Conservation (phyloP, 192 early-diverging fungal species). For the Anaeromyces robustus region DNA sequence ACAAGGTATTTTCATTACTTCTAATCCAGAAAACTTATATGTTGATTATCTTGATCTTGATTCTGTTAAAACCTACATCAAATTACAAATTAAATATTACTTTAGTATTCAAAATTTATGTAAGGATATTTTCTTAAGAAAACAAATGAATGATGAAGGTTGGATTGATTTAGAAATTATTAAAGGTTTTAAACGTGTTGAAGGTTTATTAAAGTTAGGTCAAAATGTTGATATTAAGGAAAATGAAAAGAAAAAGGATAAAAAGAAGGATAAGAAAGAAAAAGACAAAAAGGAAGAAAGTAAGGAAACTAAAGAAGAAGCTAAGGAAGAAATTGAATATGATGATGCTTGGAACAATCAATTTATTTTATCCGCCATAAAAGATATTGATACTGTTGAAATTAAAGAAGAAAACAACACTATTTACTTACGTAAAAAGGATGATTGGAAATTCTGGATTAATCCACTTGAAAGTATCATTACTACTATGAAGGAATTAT, state of each 20-base stretch:
- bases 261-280: background rate
- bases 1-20: background rate
- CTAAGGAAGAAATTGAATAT: slow-evolving; percentile 20
- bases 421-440: background rate
- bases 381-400: slow-evolving; percentile 17
- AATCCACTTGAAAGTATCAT: slow-evolving; percentile 1
- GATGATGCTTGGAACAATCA: slow-evolving; percentile 25
- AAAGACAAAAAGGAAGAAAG: background rate
- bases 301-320: background rate
- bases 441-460: slow-evolving; percentile 3
- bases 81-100: slow-evolving; percentile 67
- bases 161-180: slow-evolving; percentile 64
- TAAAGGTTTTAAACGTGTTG: slow-evolving; percentile 77
- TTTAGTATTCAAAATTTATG: slow-evolving; percentile 94
- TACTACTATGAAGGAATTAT: slow-evolving; percentile 4
- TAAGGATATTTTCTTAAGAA: slow-evolving; percentile 87
- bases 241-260: background rate
- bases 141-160: slow-evolving; percentile 78
- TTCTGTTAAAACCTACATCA: background rate
- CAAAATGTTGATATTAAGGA: background rate
- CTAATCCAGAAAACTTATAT: background rate
- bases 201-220: background rate
- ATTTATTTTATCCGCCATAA: slow-evolving; percentile 20
- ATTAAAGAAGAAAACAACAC: background rate
- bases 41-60: background rate